Conservation (phyloP, 495 filamentous ascomycete genomes). For the Recurvomyces mirabilis region DNA sequence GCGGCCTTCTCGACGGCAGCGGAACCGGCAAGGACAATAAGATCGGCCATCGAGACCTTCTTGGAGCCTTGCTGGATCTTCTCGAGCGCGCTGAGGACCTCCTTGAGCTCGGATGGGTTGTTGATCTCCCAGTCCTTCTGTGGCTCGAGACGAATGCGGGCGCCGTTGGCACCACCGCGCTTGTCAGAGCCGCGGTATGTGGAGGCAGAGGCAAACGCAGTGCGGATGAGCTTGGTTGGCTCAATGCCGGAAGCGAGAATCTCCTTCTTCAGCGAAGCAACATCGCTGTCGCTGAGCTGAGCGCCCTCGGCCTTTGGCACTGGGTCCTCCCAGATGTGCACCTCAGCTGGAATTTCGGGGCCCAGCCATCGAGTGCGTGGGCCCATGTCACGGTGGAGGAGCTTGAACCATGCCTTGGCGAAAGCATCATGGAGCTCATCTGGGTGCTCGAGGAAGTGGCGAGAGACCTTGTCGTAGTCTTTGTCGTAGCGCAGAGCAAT, state of each 20-base stretch:
- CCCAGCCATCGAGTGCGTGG: conserved; percentile 55
- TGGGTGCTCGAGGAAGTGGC: conserved; percentile 52
- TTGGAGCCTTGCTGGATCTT: conserved; percentile 48
- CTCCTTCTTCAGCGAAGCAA: conserved; percentile 50
- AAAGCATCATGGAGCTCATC: conserved; percentile 56
- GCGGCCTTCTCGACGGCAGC: conserved; percentile 29
- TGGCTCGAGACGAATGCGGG: conserved; percentile 58
- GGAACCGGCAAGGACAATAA: conserved; percentile 55
- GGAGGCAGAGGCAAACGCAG: conserved; percentile 58
- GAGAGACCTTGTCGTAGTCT: conserved; percentile 59
- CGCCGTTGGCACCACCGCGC: conserved; percentile 65
- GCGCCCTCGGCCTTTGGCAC: conserved; percentile 45
- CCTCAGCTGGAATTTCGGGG: conserved; percentile 55
- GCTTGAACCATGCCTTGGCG: conserved; percentile 65
- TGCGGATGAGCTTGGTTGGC: conserved; percentile 44
- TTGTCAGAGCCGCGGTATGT: conserved; percentile 66
- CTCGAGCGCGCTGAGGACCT: conserved; percentile 49
- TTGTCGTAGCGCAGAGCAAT: conserved; percentile 58
- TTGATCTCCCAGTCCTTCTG: conserved; percentile 59
- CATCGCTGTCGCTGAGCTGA: conserved; percentile 46
- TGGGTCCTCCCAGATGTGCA: conserved; percentile 54
- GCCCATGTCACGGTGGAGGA: conserved; percentile 63
- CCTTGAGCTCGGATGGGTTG: conserved; percentile 46
- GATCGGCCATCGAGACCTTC: conserved; percentile 59
- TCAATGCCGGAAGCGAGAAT: conserved; percentile 48